Base-by-base conservation (phyloP, 2,329 filamentous ascomycete species). In the Seiridium unicorne region DNA sequence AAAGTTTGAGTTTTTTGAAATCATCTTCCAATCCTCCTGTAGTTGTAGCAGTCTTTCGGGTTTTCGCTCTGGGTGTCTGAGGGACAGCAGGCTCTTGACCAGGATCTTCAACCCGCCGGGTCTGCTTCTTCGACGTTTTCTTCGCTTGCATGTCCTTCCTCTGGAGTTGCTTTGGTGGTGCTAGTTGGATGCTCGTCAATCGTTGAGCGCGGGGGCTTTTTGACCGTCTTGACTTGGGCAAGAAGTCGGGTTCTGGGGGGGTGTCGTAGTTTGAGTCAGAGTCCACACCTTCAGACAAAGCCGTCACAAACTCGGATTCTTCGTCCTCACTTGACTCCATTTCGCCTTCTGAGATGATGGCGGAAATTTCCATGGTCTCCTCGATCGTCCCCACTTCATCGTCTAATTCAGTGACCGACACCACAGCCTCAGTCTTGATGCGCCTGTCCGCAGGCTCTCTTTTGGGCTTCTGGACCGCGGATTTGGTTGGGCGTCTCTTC, bases 1-100 rank as follows among this genome's bases (percentile, higher is more conserved):
- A 72, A 68, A 73, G 71, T 57, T 69, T 63, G 55, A 73, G 68
- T 57, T 72, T 71, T n/a, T 69, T 57, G 56, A 73, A 72, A 44
- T 59, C 64, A 53, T 72, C 67, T 53, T 72, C 70, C 9, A 73
- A 59, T 26, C 65, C 61, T 47, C 46, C 64, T 51, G 55, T 26
- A n/a, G 62, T 62, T 18, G 58, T 11, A 9, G 49, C 35, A 5
- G 18, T 51, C 26, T 51, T 40, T 4, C 35, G 35, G 32, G 51
- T 26, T 7, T 57, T 58, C 18, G 40, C 46, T 3, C 18, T 34
- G 54, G n/a, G 51, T 34, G 60, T 59, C 26, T 54, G 46, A 10
- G 58, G 55, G 49, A 51, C 59, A 11, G 47, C 59, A 9, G 51
- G 55, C 42, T 26, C 38, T 4, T 58, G 32, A 11, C 40, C 5